Percentiles rank a stretch among this genome's conserved stretches.
phyloP scores from a whole-genome alignment of 2,329 filamentous ascomycete species.

The Teratosphaeriaceae sp. region DNA sequence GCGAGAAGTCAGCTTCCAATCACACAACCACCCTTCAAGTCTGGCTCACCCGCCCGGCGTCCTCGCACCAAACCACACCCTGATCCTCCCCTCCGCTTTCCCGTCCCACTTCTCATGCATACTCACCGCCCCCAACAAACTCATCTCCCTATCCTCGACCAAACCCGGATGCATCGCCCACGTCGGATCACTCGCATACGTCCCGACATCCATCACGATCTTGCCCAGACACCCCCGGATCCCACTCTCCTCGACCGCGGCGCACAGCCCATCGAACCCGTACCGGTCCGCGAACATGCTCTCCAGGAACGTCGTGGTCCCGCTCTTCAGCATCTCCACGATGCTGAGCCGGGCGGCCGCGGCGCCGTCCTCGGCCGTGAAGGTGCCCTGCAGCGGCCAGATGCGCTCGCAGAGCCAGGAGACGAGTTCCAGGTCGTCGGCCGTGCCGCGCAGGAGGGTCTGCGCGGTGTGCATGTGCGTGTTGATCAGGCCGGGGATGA shows the following conservation, averaged over 20 bases:
- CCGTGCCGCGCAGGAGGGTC: constrained; percentile 42
- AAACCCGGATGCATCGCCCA: constrained; percentile 41
- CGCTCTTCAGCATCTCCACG: constrained; percentile 45
- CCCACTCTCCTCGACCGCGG: constrained; percentile 39
- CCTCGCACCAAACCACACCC: constrained; percentile 34
- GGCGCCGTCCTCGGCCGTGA: constrained; percentile 43
- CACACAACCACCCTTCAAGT: too few relatives aligned
- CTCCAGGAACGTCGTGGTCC: constrained; percentile 48
- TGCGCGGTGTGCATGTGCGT: constrained; percentile 47
- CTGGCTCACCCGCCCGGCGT: constrained; percentile 31
- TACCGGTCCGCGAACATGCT: constrained; percentile 46
- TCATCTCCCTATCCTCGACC: constrained; percentile 33
- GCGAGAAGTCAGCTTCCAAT: background rate
- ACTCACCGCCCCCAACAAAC: constrained; percentile 26
- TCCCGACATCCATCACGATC: constrained; percentile 39
- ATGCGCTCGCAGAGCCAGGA: constrained; percentile 47
- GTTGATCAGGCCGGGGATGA: constrained; percentile 46
- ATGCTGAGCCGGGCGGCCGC: constrained; percentile 43
- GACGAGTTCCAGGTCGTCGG: constrained; percentile 45
- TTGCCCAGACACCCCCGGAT: constrained; percentile 40
- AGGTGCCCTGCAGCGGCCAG: constrained; percentile 43
- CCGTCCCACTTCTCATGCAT: constrained; percentile 33
- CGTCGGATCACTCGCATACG: constrained; percentile 36
- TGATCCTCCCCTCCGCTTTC: constrained; percentile 29
- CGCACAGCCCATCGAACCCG: constrained; percentile 40